Conservation (phyloP, 805 yeast genomes). For the Kazachstania viticola region DNA sequence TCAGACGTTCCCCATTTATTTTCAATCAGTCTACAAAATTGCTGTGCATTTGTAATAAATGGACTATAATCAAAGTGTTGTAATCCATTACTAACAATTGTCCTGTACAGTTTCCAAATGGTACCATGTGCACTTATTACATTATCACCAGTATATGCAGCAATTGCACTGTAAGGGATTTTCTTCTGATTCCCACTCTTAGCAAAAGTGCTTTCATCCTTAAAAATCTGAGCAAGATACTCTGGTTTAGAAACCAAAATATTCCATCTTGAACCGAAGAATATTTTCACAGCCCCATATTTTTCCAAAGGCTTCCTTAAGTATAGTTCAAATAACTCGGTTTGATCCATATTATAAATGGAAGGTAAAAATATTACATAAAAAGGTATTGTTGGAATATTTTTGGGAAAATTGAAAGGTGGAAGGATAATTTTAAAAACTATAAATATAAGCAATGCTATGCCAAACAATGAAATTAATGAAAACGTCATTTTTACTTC, state of each 20-base stretch:
- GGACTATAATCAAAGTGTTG: conserved; percentile 36
- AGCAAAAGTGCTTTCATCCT: conserved; percentile 38
- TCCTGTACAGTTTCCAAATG: conserved; percentile 39
- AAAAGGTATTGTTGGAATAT: conserved; percentile 52
- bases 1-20: conserved; percentile 4
- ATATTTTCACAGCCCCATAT: conserved; percentile 47
- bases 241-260: conserved; percentile 41
- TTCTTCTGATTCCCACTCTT: conserved; percentile 52
- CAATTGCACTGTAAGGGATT: conserved; percentile 42
- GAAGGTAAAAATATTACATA: conserved; percentile 41
- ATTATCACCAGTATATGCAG: conserved; percentile 49
- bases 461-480: too few species aligned
- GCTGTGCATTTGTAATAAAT: conserved; percentile 29
- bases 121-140: conserved; percentile 47
- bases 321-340: conserved; percentile 33
- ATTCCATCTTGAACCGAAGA: conserved; percentile 53
- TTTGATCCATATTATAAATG: conserved; percentile 36
- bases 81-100: conserved; percentile 34
- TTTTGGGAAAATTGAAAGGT: conserved; percentile 39
- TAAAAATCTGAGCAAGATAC: conserved; percentile 34
- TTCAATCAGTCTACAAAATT: conserved; percentile 23
- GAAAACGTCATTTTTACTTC: too few species aligned
- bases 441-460: neutral
- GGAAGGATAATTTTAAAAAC: conserved; percentile 27
- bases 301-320: conserved; percentile 35